Percentiles rank a stretch among this genome's conserved stretches.
Conservation (phyloP, 2,329 filamentous ascomycete species). For the Pseudocercospora vitis region DNA sequence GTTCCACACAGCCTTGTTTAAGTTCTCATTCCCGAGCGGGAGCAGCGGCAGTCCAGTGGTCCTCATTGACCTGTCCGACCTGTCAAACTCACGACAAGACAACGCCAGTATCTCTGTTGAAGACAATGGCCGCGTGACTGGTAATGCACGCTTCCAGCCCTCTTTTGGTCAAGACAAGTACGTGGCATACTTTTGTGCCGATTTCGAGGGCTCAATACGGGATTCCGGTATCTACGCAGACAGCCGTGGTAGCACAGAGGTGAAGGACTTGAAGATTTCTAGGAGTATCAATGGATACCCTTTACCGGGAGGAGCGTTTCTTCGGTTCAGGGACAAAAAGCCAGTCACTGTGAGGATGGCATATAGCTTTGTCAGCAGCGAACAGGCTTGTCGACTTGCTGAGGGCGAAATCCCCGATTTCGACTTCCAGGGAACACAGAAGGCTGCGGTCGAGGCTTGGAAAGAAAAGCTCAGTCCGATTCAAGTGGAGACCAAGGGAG, state of each 20-base stretch:
- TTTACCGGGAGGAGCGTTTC: conserved; percentile 42
- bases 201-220: conserved; percentile 56
- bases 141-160: conserved; percentile 58
- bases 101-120: conserved; percentile 57
- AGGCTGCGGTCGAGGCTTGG: conserved; percentile 43
- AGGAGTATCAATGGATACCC: conserved; percentile 42
- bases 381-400: conserved; percentile 61
- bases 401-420: conserved; percentile 60
- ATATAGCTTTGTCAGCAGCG: conserved; percentile 64
- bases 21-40: conserved; percentile 54
- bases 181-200: conserved; percentile 59
- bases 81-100: conserved; percentile 56
- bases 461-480: conserved; percentile 43
- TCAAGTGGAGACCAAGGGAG: conserved; percentile 39
- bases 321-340: conserved; percentile 47
- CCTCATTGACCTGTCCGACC: conserved; percentile 60
- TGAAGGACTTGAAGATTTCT: conserved; percentile 39
- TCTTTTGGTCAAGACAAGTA: conserved; percentile 63
- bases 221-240: conserved; percentile 53
- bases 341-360: conserved; percentile 58
- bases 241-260: conserved; percentile 49
- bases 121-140: conserved; percentile 55
- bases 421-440: conserved; percentile 57
- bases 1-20: conserved; percentile 59
- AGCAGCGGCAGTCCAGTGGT: conserved; percentile 52